Conservation (phyloP, 352 stramenopile species). For the Globisporangium orthogonon region DNA sequence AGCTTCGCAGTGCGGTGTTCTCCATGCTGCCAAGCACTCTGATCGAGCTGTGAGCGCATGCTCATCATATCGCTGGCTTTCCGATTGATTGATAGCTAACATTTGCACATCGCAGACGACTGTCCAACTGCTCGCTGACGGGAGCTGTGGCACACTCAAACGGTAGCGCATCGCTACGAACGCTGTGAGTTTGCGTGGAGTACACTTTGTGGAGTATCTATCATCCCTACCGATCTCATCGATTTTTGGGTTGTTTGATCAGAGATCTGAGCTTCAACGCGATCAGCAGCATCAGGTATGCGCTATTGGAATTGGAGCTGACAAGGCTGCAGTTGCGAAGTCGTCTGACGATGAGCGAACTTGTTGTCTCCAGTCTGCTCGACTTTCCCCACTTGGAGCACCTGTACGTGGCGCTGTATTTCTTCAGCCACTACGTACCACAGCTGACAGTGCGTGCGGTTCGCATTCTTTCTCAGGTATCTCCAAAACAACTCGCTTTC, state of each 20-base stretch:
- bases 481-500: conserved; percentile 19
- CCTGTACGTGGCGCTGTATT: conserved; percentile 7
- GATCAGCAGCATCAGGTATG: conserved; percentile 9
- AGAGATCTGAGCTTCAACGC: conserved; percentile 13
- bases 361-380: conserved; percentile 1
- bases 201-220: not conserved
- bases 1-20: not conserved
- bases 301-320: not conserved
- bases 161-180: conserved; percentile 3
- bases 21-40: conserved; percentile 8
- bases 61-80: not conserved
- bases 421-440: not conserved
- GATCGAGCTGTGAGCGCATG: conserved; percentile 2
- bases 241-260: not conserved
- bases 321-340: not conserved
- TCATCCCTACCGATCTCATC: not conserved
- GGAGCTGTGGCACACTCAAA: not conserved
- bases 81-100: not conserved
- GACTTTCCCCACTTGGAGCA: conserved; percentile 9
- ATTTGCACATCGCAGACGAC: not conserved
- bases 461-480: not conserved
- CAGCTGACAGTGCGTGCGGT: not conserved
- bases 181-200: conserved; percentile 3
- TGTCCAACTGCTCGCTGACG: conserved; percentile 11
- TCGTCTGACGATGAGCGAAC: not conserved